phyloP scores from a whole-genome alignment of 345 rosid species.

The Xanthoceras sorbifolium region DNA sequence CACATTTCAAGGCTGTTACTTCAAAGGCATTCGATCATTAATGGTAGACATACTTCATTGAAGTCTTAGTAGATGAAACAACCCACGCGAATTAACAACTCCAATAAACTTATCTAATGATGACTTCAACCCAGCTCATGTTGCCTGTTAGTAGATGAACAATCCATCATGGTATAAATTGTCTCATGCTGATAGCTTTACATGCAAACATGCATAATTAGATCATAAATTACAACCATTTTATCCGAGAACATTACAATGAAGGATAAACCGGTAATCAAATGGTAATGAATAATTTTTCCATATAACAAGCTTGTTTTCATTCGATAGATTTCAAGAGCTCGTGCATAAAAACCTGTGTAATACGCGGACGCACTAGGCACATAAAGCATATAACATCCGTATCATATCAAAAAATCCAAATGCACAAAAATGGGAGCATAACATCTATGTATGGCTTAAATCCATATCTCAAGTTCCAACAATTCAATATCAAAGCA shows the following conservation, averaged over 20 bases:
- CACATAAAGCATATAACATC: background rate
- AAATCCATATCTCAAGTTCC: background rate
- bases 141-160: background rate
- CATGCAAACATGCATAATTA: background rate
- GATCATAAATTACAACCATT: background rate
- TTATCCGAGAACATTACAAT: background rate
- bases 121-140: background rate
- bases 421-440: background rate
- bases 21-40: too few relatives aligned
- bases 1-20: too few relatives aligned
- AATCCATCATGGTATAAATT: too few relatives aligned
- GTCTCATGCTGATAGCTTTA: too few relatives aligned
- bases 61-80: too few relatives aligned
- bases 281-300: background rate
- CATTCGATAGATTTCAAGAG: background rate
- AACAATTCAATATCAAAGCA: background rate
- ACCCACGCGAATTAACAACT: too few relatives aligned
- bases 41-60: too few relatives aligned
- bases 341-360: background rate
- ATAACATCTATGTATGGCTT: slow-evolving; percentile 4
- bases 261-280: background rate
- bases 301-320: background rate
- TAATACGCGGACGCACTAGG: background rate
- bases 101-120: too few relatives aligned
- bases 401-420: background rate